Conservation (phyloP, 2,329 filamentous ascomycete genomes). For the Apiospora arundinis region DNA sequence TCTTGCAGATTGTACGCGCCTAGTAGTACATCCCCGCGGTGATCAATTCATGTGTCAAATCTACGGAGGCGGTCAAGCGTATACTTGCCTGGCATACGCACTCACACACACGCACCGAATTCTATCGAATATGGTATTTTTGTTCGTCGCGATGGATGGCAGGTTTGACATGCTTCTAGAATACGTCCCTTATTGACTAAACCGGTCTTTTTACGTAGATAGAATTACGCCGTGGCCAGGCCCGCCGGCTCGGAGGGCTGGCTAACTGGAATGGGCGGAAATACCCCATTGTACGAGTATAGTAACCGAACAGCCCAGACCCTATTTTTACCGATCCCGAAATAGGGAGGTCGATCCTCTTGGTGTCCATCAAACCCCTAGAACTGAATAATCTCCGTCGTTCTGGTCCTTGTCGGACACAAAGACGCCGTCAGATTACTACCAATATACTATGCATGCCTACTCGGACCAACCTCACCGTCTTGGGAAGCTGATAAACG, state of each 20-base stretch:
- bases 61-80: background rate
- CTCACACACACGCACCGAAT: background rate
- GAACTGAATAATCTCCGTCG: background rate
- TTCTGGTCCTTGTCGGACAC: background rate
- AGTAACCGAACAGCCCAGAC: slow-evolving; percentile 10
- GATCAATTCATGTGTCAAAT: slow-evolving; percentile 10
- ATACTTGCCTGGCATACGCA: background rate
- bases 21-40: slow-evolving; percentile 1
- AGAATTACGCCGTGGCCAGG: too few species aligned
- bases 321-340: slow-evolving; percentile 3
- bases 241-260: background rate
- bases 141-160: background rate
- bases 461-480: background rate
- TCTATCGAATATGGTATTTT: background rate
- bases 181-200: background rate
- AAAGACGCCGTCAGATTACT: slow-evolving; percentile 17
- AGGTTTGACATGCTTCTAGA: slow-evolving; percentile 4
- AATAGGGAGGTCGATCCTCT: slow-evolving; percentile 12
- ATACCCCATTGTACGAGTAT: slow-evolving; percentile 11
- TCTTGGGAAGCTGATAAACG: background rate
- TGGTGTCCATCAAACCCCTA: background rate
- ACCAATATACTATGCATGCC: background rate
- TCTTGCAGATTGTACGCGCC: background rate
- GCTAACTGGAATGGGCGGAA: background rate
- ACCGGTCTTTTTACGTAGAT: background rate